Evolutionary conservation across 1,284 basidiomycete genomes (phyloP).

Genomic region (Sanghuangporus baumii): DNA sequence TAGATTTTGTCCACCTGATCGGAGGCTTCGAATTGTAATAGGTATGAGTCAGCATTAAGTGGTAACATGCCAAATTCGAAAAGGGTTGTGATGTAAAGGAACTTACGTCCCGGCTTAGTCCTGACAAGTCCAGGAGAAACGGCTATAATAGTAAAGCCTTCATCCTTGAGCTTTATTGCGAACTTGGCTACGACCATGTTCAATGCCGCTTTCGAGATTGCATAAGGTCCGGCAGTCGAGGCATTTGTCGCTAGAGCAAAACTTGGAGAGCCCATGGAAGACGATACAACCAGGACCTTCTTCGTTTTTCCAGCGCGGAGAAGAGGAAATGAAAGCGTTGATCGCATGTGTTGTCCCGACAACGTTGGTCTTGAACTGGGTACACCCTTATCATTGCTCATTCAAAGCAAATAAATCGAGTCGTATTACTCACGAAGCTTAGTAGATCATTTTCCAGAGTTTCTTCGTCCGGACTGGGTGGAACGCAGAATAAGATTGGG

Average conservation of each 20-base stretch:
- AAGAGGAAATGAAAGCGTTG: slow-evolving; percentile 24
- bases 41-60: not conserved
- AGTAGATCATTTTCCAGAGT: slow-evolving; percentile 24
- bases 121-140: slow-evolving; percentile 23
- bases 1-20: not conserved
- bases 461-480: slow-evolving; percentile 9
- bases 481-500: not conserved
- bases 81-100: not conserved
- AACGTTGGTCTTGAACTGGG: slow-evolving; percentile 23
- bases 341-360: slow-evolving; percentile 22
- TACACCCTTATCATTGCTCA: not conserved
- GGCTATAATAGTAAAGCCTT: slow-evolving; percentile 22
- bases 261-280: slow-evolving; percentile 19
- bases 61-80: not conserved
- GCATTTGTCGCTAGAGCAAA: slow-evolving; percentile 10
- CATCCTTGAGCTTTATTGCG: slow-evolving; percentile 18
- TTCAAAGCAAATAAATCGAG: not conserved
- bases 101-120: slow-evolving; percentile 15
- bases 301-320: slow-evolving; percentile 21
- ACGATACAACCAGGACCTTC: slow-evolving; percentile 22
- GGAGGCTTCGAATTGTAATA: not conserved
- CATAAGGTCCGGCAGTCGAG: slow-evolving; percentile 12
- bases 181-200: slow-evolving; percentile 24
- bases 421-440: slow-evolving; percentile 20
- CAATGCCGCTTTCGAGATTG: slow-evolving; percentile 21